Evolutionary conservation across 2,329 filamentous ascomycete genomes (phyloP).

Genomic region (Microdochium bolleyi): DNA sequence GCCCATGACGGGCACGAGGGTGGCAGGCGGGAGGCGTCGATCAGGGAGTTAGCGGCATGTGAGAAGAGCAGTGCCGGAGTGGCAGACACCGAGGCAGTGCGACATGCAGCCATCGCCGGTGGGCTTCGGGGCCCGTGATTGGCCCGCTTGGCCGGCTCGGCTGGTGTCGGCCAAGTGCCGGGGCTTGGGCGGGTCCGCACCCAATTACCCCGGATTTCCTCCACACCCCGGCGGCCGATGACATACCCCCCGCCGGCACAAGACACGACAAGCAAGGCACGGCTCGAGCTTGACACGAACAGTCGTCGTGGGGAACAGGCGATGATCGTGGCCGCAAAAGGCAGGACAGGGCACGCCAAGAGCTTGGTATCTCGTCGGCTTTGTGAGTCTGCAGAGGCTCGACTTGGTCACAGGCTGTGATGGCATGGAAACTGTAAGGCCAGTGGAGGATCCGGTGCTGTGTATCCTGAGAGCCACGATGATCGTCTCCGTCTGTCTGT

Average conservation of each 20-base stretch:
- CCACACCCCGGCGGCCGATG: not conserved
- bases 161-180: not conserved
- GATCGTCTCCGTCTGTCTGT: too few species aligned
- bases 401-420: too few species aligned
- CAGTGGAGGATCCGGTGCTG: too few species aligned
- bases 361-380: too few species aligned
- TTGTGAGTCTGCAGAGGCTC: too few species aligned
- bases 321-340: too few species aligned
- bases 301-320: too few species aligned
- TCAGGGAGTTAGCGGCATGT: not conserved
- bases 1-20: not conserved
- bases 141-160: not conserved
- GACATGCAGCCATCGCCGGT: not conserved
- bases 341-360: too few species aligned
- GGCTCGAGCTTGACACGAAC: too few species aligned
- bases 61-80: not conserved
- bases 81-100: not conserved
- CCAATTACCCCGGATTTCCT: not conserved
- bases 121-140: not conserved
- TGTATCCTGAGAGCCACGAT: too few species aligned
- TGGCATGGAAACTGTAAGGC: too few species aligned
- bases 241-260: not conserved
- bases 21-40: not conserved
- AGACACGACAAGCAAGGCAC: too few species aligned
- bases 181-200: not conserved